Percentiles rank a stretch among this genome's conserved stretches.
These are phyloP conservation scores for Leccinum griseonigrum DNA, from an alignment of 1,284 basidiomycete genomes.

Conservation along the genomic window DNA sequence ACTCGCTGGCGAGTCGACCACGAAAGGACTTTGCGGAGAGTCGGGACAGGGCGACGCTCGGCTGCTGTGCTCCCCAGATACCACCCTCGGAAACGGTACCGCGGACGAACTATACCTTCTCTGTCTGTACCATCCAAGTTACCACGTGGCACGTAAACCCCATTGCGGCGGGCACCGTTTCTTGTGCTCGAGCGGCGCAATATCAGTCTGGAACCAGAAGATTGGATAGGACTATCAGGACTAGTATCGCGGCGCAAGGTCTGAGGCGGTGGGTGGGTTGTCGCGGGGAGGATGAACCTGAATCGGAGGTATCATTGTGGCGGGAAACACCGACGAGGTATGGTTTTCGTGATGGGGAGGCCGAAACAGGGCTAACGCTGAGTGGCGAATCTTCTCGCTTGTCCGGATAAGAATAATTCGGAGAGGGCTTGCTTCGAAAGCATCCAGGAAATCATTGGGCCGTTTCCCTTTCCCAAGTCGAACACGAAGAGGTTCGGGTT, in stretches of 20 bases:
- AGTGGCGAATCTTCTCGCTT: constrained; percentile 24
- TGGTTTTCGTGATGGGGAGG: constrained; percentile 56
- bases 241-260: constrained; percentile 53
- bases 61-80: constrained; percentile 46
- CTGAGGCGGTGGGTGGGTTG: constrained; percentile 61
- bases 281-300: constrained; percentile 47
- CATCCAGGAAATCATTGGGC: constrained; percentile 77
- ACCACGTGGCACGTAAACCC: constrained; percentile 45
- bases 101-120: constrained; percentile 33
- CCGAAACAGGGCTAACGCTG: constrained; percentile 41
- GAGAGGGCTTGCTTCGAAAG: constrained; percentile 38
- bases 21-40: constrained; percentile 33
- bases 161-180: constrained; percentile 45
- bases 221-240: constrained; percentile 45
- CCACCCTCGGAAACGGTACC: constrained; percentile 60
- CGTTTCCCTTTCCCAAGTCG: constrained; percentile 75
- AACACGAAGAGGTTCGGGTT: constrained; percentile 41
- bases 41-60: constrained; percentile 37
- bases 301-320: constrained; percentile 47
- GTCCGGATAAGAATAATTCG: constrained; percentile 35
- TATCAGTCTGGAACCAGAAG: constrained; percentile 44
- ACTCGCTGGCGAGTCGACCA: constrained; percentile 68
- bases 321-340: constrained; percentile 47
- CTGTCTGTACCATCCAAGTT: constrained; percentile 35
- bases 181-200: constrained; percentile 58